Base-by-base conservation (phyloP, 202 grass and related monocot genomes). In the Panicum virgatum region DNA sequence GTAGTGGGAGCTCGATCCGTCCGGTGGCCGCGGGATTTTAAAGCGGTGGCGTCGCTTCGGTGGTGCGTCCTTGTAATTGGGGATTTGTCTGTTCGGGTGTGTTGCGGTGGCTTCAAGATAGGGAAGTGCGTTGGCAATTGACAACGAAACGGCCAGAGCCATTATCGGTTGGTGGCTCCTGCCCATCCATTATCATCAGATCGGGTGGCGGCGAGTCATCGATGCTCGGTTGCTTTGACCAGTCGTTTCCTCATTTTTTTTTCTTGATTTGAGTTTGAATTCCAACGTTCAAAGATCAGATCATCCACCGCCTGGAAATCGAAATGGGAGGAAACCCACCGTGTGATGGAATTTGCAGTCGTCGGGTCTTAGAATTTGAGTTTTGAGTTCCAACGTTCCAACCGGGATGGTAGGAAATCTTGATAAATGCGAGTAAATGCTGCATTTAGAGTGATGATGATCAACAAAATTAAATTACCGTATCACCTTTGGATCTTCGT, bases 21-120 rank as follows among this genome's bases (percentile, higher is more conserved):
- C 69, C 16, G 72, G 44, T 43, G 73, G 78, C 66, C 46, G 66
- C 30, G 42, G 79, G 85, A 66, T 60, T 72, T 89, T 82, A 73
- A 85, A 85, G 60, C 27, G 73, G 72, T 47, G 82, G 76, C 46
- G 82, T 71, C 2, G 32, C 29, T 7, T 29, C 43, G 14, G 80
- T 22, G 52, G 19, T 7, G 25, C 61, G 26, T 83, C 86, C 30
- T 54, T 87, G 72, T 87, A 27, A 54, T 69, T 69, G 85, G 34
- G 27, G 72, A 51, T 84, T 79, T 34, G 32, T 34, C 32, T 34
- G 67, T 72, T 78, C 18, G 59, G 32, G 30, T 43, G 30, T 43
- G 59, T 90, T 90, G 88, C 88, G 60, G 88, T 86, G 79, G 79
- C 88, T 73, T 90, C 74, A 90, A 83, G 88, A 18, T 61, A 79